Evolutionary conservation across 2,329 filamentous ascomycete genomes (phyloP).

Genomic region (Sclerotinia subarctica): DNA sequence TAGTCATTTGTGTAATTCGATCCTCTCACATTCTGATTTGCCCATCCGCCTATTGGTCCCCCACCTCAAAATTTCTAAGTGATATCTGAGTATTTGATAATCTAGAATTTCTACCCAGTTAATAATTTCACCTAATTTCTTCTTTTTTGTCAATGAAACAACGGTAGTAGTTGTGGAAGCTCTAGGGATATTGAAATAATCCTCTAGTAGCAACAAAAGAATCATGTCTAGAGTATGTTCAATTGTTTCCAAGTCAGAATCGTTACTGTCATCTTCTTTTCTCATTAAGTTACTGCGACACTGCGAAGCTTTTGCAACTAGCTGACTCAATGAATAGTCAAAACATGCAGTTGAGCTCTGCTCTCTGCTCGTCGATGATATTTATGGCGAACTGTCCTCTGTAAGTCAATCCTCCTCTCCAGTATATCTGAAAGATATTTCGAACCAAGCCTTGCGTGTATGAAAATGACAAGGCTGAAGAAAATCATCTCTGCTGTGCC

Average conservation of each 20-base stretch:
- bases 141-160: conserved; percentile 35
- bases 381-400: conserved; percentile 87
- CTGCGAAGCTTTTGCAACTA: neutral
- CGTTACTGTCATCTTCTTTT: conserved; percentile 27
- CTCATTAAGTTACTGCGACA: conserved; percentile 25
- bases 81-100: conserved; percentile 11
- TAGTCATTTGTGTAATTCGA: conserved; percentile 4
- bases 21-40: conserved; percentile 16
- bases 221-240: conserved; percentile 53
- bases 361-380: conserved; percentile 81
- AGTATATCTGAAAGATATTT: neutral
- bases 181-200: conserved; percentile 77
- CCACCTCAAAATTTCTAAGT: conserved; percentile 21
- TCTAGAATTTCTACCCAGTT: conserved; percentile 10
- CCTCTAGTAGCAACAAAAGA: conserved; percentile 61
- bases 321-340: conserved; percentile 45
- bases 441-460: neutral
- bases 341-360: conserved; percentile 84
- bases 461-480: conserved; percentile 23
- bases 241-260: conserved; percentile 23
- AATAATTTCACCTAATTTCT: conserved; percentile 4
- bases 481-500: conserved; percentile 10
- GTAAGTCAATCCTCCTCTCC: conserved; percentile 53
- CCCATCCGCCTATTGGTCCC: conserved; percentile 12
- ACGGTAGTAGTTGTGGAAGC: conserved; percentile 68